These are phyloP conservation scores for Camillea tinctor DNA, from an alignment of 2,329 filamentous ascomycete species.

Conservation along the genomic window DNA sequence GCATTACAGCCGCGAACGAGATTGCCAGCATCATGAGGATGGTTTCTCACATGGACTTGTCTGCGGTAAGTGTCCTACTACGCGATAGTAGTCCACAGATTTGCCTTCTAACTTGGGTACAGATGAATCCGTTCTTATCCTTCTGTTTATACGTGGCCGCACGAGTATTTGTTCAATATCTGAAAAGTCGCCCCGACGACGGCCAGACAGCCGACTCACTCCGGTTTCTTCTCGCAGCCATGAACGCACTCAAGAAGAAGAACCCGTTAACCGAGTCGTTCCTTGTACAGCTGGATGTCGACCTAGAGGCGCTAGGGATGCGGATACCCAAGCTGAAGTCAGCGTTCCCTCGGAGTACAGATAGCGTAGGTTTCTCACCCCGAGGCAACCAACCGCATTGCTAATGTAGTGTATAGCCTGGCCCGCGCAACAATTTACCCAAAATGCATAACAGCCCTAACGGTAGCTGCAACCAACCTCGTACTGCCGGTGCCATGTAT, in stretches of 20 bases:
- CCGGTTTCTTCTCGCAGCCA: constrained; percentile 86
- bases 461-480: constrained; percentile 6
- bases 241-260: constrained; percentile 82
- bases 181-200: constrained; percentile 92
- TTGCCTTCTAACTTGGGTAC: constrained; percentile 15
- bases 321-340: constrained; percentile 57
- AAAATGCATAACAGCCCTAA: constrained; percentile 11
- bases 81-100: neutral
- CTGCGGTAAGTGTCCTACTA: constrained; percentile 58
- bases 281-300: constrained; percentile 87
- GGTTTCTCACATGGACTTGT: constrained; percentile 85
- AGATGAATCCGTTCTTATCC: constrained; percentile 95
- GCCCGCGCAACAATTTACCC: constrained; percentile 17
- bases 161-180: constrained; percentile 90
- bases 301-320: constrained; percentile 72
- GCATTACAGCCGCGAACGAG: constrained; percentile 89
- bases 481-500: constrained; percentile 40
- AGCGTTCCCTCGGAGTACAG: constrained; percentile 52
- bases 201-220: constrained; percentile 74
- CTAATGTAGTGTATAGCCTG: constrained; percentile 31
- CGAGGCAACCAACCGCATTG: neutral
- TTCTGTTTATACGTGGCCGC: constrained; percentile 97
- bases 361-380: constrained; percentile 44
- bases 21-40: constrained; percentile 95
- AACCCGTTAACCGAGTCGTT: constrained; percentile 95